A percentile compares a stretch with the other conserved stretches of the same genome.
Evolutionary conservation across 225 moss, liverwort and hornwort species (phyloP).

Genomic region (Pseudoscleropodium purum): DNA sequence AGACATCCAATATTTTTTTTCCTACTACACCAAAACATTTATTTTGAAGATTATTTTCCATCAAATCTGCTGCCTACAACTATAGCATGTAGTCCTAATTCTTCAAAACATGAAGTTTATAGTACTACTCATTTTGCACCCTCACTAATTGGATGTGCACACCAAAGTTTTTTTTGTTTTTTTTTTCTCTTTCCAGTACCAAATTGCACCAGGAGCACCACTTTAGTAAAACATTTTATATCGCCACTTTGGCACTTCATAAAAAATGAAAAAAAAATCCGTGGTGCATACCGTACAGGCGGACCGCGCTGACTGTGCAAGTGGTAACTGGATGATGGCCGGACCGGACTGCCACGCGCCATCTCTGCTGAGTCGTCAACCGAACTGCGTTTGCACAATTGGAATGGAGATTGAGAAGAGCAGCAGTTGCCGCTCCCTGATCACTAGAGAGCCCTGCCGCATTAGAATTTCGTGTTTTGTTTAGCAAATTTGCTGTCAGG

Average conservation of each 20-base stretch:
- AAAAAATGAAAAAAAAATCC: too few relatives aligned
- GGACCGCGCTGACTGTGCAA: background rate
- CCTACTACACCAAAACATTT: background rate
- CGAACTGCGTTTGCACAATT: background rate
- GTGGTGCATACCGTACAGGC: too few relatives aligned
- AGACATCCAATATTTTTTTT: rapidly evolving
- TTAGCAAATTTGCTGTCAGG: background rate
- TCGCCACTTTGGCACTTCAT: too few relatives aligned
- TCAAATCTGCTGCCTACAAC: background rate
- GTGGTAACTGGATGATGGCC: background rate
- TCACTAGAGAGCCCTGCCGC: background rate
- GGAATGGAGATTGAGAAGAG: background rate
- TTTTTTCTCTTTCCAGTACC: too few relatives aligned
- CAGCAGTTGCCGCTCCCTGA: background rate
- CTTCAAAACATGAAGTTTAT: too few relatives aligned
- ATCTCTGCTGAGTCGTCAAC: background rate
- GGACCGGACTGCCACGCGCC: background rate
- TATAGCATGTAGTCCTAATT: too few relatives aligned
- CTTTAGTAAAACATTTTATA: too few relatives aligned
- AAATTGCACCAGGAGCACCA: too few relatives aligned
- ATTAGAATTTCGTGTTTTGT: background rate
- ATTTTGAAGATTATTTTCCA: background rate
- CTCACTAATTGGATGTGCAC: background rate
- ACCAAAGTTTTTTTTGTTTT: too few relatives aligned
- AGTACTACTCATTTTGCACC: background rate